Percentiles rank a stretch among this genome's conserved stretches.
Conservation (phyloP, 139 green algal genomes). For the Eudorina sp. region DNA sequence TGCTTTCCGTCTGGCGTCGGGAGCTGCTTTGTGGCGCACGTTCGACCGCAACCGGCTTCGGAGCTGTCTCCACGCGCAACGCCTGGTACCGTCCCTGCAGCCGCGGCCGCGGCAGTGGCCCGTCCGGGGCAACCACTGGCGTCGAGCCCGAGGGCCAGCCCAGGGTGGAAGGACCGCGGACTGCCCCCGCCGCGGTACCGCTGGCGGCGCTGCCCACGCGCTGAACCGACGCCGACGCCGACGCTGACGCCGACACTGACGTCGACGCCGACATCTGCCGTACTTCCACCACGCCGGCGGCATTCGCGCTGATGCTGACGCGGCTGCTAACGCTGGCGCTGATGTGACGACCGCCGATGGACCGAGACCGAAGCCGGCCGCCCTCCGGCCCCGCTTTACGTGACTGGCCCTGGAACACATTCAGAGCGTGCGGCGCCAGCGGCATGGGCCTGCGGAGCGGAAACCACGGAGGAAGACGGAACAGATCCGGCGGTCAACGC, state of each 20-base stretch:
- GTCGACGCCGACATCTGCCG: neutral
- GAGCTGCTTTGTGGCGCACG: neutral
- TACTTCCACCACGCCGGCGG: neutral
- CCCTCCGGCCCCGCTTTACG: neutral
- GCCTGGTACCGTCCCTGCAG: constrained; percentile 1
- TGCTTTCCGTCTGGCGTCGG: neutral
- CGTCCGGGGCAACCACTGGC: neutral
- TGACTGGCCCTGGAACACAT: constrained; percentile 28
- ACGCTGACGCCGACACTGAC: neutral
- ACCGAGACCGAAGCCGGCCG: neutral
- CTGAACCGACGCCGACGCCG: neutral
- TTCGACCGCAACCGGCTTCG: neutral
- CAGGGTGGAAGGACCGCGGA: no score
- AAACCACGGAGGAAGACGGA: no score
- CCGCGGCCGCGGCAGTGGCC: neutral
- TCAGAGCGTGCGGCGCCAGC: constrained; percentile 12
- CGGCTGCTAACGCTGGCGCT: neutral
- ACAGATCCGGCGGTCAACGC: no score
- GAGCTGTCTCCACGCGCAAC: neutral
- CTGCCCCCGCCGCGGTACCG: neutral
- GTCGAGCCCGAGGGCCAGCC: no score
- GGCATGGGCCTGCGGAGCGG: constrained; percentile 17
- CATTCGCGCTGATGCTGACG: neutral
- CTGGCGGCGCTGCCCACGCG: neutral
- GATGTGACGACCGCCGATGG: neutral